phyloP scores from a whole-genome alignment of 73 alveolate genomes.

The Uronychia setigera region DNA sequence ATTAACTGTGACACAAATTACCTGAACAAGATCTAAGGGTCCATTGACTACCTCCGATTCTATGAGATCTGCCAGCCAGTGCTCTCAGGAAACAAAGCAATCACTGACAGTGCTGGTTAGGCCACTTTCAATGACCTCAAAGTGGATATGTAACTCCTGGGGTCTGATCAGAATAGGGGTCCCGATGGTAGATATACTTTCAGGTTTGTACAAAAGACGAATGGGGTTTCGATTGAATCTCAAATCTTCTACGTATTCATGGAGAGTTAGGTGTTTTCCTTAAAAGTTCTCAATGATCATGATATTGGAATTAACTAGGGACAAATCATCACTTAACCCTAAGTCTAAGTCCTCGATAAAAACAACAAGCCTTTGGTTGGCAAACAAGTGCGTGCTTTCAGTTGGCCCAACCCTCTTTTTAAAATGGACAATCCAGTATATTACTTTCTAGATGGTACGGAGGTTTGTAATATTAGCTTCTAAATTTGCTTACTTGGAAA shows the following conservation, averaged over 20 bases:
- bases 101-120: no score
- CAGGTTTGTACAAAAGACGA: neutral
- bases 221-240: slow-evolving; percentile 4
- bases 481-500: neutral
- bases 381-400: slow-evolving; percentile 26
- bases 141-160: neutral
- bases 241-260: neutral
- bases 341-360: neutral
- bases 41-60: slow-evolving; percentile 2
- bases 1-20: slow-evolving; percentile 14
- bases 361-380: neutral
- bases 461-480: neutral
- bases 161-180: neutral
- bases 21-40: neutral
- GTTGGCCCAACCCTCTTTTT: slow-evolving; percentile 9
- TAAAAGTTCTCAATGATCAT: neutral
- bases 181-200: slow-evolving; percentile 25
- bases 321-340: slow-evolving; percentile 5
- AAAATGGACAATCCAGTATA: no score
- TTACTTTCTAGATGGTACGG: neutral
- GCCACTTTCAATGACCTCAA: slow-evolving; percentile 9
- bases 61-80: slow-evolving; percentile 1
- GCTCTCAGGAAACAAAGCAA: neutral
- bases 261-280: neutral
- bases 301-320: neutral